phyloP scores from a whole-genome alignment of 352 stramenopile genomes.

The Phytophthora ohioensis region DNA sequence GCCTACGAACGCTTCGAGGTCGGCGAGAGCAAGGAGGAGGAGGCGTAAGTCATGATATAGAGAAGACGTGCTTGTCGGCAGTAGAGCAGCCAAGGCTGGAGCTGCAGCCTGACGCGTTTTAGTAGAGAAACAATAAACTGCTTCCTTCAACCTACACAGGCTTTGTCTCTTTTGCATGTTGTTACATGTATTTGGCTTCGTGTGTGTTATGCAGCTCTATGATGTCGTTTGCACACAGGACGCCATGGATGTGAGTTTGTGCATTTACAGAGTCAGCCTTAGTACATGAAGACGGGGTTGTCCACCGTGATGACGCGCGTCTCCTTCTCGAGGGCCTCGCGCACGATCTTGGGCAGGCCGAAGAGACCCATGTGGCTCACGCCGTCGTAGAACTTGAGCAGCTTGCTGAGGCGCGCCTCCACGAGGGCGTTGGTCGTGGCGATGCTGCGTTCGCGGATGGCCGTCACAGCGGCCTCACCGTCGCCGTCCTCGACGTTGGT shows the following conservation, averaged over 20 bases:
- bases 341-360: conserved; percentile 91
- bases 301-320: conserved; percentile 95
- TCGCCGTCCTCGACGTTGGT: conserved; percentile 69
- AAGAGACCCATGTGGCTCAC: conserved; percentile 92
- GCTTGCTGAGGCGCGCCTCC: conserved; percentile 59
- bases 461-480: conserved; percentile 55
- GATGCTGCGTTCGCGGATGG: conserved; percentile 63
- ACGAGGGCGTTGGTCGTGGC: conserved; percentile 77
- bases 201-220: conserved; percentile 27
- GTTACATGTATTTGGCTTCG: conserved; percentile 26
- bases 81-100: conserved; percentile 19
- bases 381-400: conserved; percentile 94
- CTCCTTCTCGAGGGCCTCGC: conserved; percentile 88
- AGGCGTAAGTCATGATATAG: conserved; percentile 44
- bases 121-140: conserved; percentile 32
- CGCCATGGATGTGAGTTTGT: conserved; percentile 22
- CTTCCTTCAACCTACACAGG: conserved; percentile 16
- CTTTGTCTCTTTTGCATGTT: conserved; percentile 15
- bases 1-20: conserved; percentile 86
- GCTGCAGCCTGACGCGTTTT: conserved; percentile 8
- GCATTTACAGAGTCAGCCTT: conserved; percentile 53
- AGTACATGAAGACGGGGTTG: conserved; percentile 98
- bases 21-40: conserved; percentile 60
- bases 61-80: conserved; percentile 19
- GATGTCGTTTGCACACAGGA: conserved; percentile 40